phyloP scores from a whole-genome alignment of 352 stramenopile genomes.

The Phytophthora constricta region DNA sequence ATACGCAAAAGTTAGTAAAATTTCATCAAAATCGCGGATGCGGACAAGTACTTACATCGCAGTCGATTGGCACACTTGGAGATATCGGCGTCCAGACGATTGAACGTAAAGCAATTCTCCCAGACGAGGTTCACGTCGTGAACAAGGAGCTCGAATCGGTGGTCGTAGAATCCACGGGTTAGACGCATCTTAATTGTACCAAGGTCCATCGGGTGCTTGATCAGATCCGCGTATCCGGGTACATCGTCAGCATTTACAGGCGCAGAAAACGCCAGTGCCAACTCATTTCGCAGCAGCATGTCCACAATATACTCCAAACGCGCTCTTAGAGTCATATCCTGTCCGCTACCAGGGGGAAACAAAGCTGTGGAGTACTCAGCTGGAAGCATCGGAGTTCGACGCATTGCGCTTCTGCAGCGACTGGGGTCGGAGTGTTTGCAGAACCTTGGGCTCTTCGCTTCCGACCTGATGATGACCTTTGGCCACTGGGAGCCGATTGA shows the following conservation, averaged over 20 bases:
- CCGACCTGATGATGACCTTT: constrained; percentile 45
- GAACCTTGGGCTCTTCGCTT: constrained; percentile 48
- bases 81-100: constrained; percentile 80
- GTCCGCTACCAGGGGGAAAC: constrained; percentile 28
- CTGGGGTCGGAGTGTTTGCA: constrained; percentile 12
- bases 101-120: constrained; percentile 89
- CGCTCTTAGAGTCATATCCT: constrained; percentile 57
- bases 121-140: constrained; percentile 81
- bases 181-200: constrained; percentile 89
- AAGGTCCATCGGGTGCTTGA: constrained; percentile 92
- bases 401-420: constrained; percentile 32
- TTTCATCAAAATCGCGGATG: neutral
- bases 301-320: constrained; percentile 72
- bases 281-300: constrained; percentile 67
- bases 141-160: constrained; percentile 59
- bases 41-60: constrained; percentile 58
- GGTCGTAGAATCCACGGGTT: constrained; percentile 61
- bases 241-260: constrained; percentile 77
- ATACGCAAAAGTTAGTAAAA: constrained; percentile 22
- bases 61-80: constrained; percentile 80
- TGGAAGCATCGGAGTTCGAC: constrained; percentile 71
- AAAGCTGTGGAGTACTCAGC: constrained; percentile 41
- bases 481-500: constrained; percentile 25
- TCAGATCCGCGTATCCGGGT: constrained; percentile 70
- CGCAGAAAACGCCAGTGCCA: constrained; percentile 69